phyloP scores from a whole-genome alignment of 2,329 filamentous ascomycete genomes.

The Ophiobolus disseminans region DNA sequence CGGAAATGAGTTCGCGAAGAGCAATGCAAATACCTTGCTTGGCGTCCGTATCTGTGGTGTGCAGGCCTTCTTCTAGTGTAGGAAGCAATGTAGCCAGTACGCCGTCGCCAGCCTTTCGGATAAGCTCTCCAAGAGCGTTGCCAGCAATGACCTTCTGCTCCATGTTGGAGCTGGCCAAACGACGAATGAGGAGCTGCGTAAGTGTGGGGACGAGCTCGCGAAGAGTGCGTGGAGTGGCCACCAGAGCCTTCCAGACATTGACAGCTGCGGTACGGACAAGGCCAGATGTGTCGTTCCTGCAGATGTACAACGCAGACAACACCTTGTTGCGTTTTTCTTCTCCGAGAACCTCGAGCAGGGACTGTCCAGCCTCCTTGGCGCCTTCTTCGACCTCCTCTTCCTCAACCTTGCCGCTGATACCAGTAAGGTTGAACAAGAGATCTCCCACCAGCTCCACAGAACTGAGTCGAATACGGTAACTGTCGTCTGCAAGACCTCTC shows the following conservation, averaged over 20 bases:
- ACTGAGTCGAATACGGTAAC: conserved; percentile 95
- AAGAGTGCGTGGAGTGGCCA: conserved; percentile 87
- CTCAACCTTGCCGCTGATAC: conserved; percentile 81
- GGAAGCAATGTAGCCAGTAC: conserved; percentile 87
- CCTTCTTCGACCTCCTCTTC: conserved; percentile 80
- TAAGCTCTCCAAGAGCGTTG: conserved; percentile 94
- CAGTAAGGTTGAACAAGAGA: conserved; percentile 95
- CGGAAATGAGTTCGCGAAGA: conserved; percentile 88
- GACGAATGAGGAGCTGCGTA: conserved; percentile 91
- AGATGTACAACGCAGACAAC: conserved; percentile 95
- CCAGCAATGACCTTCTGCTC: conserved; percentile 99
- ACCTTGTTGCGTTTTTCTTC: conserved; percentile 98
- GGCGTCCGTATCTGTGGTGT: conserved; percentile 89
- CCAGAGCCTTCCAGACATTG: conserved; percentile 94
- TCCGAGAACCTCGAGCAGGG: conserved; percentile 91
- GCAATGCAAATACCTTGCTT: conserved; percentile 98
- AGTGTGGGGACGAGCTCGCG: conserved; percentile 96
- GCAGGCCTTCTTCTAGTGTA: conserved; percentile 88
- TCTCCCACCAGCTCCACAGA: conserved; percentile 98
- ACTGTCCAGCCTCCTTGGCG: conserved; percentile 85
- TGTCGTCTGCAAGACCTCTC: conserved; percentile 95
- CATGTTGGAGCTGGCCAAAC: conserved; percentile 94
- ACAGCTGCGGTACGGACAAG: conserved; percentile 89
- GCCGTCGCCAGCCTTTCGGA: conserved; percentile 93
- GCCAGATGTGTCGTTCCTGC: conserved; percentile 93